phyloP scores from a whole-genome alignment of 768 basidiomycete species.

The Pholiota molesta region DNA sequence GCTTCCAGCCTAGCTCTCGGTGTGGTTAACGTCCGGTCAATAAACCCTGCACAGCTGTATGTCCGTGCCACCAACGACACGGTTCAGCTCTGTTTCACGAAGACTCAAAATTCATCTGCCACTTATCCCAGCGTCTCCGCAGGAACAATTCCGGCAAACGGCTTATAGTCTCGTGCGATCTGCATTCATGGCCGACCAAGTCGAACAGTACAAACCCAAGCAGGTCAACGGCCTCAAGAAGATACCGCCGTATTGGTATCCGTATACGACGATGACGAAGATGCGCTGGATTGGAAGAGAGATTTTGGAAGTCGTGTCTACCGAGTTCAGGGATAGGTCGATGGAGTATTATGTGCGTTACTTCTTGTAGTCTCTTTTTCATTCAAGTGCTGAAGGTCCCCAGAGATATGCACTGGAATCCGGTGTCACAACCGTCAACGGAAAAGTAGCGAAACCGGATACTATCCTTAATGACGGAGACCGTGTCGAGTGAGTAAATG shows the following conservation, averaged over 20 bases:
- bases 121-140: slow-evolving; percentile 51
- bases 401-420: slow-evolving; percentile 75
- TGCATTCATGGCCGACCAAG: slow-evolving; percentile 45
- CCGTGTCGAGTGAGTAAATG: slow-evolving; percentile 72
- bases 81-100: slow-evolving; percentile 31
- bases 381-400: background rate
- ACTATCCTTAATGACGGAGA: slow-evolving; percentile 86
- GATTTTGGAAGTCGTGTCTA: slow-evolving; percentile 88
- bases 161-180: slow-evolving; percentile 54
- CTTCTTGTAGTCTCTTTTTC: background rate
- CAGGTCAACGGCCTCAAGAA: slow-evolving; percentile 64
- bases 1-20: background rate
- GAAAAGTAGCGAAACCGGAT: slow-evolving; percentile 78
- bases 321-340: slow-evolving; percentile 91
- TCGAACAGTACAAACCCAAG: slow-evolving; percentile 29
- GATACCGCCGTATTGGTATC: slow-evolving; percentile 89
- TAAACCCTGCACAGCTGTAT: slow-evolving; percentile 16
- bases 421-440: slow-evolving; percentile 95
- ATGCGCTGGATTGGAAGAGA: slow-evolving; percentile 87
- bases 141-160: slow-evolving; percentile 60
- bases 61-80: slow-evolving; percentile 23
- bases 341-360: slow-evolving; percentile 93
- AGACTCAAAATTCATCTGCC: slow-evolving; percentile 40
- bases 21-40: background rate
- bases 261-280: slow-evolving; percentile 93